phyloP scores from a whole-genome alignment of 2,329 filamentous ascomycete species.

The Zelopaecilomyces penicillatus region DNA sequence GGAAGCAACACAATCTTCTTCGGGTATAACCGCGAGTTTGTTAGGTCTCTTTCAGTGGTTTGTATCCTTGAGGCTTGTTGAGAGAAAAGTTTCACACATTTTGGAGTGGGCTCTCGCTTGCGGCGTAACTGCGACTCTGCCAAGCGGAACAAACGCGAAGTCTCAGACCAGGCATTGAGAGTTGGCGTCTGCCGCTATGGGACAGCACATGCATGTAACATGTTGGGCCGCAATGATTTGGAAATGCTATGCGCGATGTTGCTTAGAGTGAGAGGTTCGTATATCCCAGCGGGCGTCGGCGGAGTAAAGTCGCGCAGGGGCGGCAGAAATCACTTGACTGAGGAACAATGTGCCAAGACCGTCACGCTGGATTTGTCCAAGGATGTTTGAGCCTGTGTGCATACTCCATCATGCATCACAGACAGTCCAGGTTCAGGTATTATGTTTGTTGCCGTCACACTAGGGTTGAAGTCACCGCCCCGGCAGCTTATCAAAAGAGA shows the following conservation, averaged over 20 bases:
- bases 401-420: constrained; percentile 1
- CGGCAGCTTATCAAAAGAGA: neutral
- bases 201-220: constrained; percentile 16
- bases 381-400: constrained; percentile 2
- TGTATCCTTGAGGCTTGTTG: too few relatives aligned
- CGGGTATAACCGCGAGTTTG: too few relatives aligned
- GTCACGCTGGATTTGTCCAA: constrained; percentile 9
- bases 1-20: too few relatives aligned
- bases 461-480: neutral
- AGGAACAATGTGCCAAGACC: constrained; percentile 19
- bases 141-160: too few relatives aligned
- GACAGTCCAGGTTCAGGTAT: neutral
- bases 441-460: neutral
- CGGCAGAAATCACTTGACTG: constrained; percentile 22
- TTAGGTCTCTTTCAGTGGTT: too few relatives aligned
- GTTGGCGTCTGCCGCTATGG: constrained; percentile 3
- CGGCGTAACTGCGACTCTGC: neutral
- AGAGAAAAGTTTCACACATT: too few relatives aligned
- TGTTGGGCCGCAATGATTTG: constrained; percentile 13
- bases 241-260: constrained; percentile 9
- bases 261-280: too few relatives aligned
- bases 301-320: neutral
- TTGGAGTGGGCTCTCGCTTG: neutral
- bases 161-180: neutral
- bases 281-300: constrained; percentile 9